Evolutionary conservation across 495 filamentous ascomycete genomes (phyloP).

Genomic region (Hypoxylon fragiforme): DNA sequence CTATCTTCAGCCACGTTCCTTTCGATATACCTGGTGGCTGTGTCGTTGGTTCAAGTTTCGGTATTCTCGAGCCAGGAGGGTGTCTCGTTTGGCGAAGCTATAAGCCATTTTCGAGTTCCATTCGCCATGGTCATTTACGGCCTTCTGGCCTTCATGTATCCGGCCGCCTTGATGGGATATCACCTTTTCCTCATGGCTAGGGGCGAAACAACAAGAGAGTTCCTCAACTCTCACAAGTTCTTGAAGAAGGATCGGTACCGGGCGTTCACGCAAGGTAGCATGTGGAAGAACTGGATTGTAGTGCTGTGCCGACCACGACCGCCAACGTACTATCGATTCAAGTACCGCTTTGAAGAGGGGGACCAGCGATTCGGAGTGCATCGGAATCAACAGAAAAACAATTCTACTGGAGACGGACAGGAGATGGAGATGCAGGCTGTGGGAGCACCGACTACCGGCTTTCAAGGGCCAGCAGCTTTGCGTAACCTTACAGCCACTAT

Average conservation of each 20-base stretch:
- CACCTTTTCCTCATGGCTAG: constrained; percentile 87
- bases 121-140: constrained; percentile 90
- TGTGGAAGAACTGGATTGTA: constrained; percentile 76
- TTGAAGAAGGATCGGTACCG: constrained; percentile 86
- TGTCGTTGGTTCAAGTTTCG: constrained; percentile 77
- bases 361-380: constrained; percentile 74
- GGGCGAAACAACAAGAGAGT: constrained; percentile 94
- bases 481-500: constrained; percentile 31
- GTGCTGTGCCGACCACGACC: constrained; percentile 83
- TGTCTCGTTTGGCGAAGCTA: constrained; percentile 66
- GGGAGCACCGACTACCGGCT: constrained; percentile 26
- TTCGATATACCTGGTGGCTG: constrained; percentile 71
- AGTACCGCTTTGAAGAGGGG: constrained; percentile 71
- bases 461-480: constrained; percentile 42
- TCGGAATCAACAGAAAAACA: constrained; percentile 17
- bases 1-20: constrained; percentile 75
- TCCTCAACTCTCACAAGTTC: constrained; percentile 94
- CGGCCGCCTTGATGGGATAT: constrained; percentile 79
- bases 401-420: constrained; percentile 13
- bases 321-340: constrained; percentile 90
- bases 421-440: constrained; percentile 53
- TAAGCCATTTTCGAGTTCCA: constrained; percentile 72
- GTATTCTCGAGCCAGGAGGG: constrained; percentile 64
- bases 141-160: constrained; percentile 74
- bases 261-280: constrained; percentile 80